A percentile compares a stretch with the other conserved stretches of the same genome.
Conservation (phyloP, 768 basidiomycete species). For the Hortiboletus campestris region DNA sequence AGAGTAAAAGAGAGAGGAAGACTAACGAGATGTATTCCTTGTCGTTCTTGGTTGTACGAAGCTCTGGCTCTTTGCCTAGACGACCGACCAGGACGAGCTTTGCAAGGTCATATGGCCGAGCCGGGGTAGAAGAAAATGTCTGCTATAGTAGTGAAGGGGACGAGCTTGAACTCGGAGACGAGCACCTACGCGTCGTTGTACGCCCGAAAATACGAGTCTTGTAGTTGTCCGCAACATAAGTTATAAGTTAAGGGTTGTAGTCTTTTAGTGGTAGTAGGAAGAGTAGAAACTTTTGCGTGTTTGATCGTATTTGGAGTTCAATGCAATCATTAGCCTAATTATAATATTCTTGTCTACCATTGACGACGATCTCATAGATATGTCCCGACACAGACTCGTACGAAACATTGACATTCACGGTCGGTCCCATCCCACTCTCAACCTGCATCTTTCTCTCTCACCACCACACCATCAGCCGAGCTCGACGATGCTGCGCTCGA, state of each 20-base stretch:
- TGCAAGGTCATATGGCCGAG: conserved; percentile 60
- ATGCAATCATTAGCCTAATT: too few species aligned
- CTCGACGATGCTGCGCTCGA: conserved; percentile 79
- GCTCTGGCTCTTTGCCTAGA: conserved; percentile 68
- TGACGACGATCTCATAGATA: conserved; percentile 7
- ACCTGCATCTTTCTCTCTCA: background rate
- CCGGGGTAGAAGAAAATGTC: conserved; percentile 63
- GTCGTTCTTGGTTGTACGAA: conserved; percentile 64
- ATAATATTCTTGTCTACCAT: background rate
- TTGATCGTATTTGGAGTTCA: conserved; percentile 19
- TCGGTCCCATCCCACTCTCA: conserved; percentile 22
- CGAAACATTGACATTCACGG: conserved; percentile 82
- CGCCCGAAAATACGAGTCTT: conserved; percentile 43
- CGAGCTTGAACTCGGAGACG: background rate
- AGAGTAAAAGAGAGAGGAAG: background rate
- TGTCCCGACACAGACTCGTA: conserved; percentile 93
- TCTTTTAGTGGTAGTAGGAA: background rate
- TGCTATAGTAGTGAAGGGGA: conserved; percentile 22
- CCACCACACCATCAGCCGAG: conserved; percentile 55
- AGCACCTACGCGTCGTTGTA: conserved; percentile 48
- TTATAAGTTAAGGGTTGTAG: background rate
- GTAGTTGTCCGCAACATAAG: conserved; percentile 46
- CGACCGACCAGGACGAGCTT: conserved; percentile 78
- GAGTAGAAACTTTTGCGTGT: conserved; percentile 1
- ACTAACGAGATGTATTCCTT: conserved; percentile 78